Evolutionary conservation across 1,284 basidiomycete species (phyloP).

Genomic region (Irpex sp.): DNA sequence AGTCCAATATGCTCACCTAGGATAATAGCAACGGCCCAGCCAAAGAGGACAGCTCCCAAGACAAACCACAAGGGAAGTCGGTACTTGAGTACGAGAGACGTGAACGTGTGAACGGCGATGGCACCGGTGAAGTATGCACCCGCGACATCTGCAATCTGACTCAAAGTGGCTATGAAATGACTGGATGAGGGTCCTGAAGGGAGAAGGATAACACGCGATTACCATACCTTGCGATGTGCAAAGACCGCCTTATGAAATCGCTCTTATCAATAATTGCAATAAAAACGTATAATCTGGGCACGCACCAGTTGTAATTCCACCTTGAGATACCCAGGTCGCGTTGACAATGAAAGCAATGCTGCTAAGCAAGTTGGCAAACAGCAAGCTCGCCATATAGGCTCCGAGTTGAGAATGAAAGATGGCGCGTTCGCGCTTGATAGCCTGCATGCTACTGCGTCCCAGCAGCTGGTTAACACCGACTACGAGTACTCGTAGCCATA

Average conservation of each 20-base stretch:
- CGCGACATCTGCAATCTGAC: constrained; percentile 59
- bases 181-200: constrained; percentile 5
- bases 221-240: constrained; percentile 58
- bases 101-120: constrained; percentile 68
- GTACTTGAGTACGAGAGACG: constrained; percentile 54
- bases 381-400: constrained; percentile 58
- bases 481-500: constrained; percentile 42
- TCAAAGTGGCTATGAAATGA: constrained; percentile 35
- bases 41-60: constrained; percentile 38
- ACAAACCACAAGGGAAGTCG: constrained; percentile 47
- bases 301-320: constrained; percentile 48
- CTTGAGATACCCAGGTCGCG: constrained; percentile 37
- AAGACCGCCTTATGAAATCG: constrained; percentile 22
- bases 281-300: background rate
- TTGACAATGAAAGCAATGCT: constrained; percentile 50
- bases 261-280: background rate
- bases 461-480: constrained; percentile 30
- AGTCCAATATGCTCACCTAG: constrained; percentile 38
- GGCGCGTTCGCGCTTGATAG: constrained; percentile 39
- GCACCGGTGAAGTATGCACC: constrained; percentile 62
- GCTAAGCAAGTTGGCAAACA: constrained; percentile 54
- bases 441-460: constrained; percentile 15
- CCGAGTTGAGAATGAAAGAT: constrained; percentile 73
- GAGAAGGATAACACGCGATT: background rate
- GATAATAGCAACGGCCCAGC: constrained; percentile 48